Conservation (phyloP, 1,284 basidiomycete species). For the Ganoderma lucidum region DNA sequence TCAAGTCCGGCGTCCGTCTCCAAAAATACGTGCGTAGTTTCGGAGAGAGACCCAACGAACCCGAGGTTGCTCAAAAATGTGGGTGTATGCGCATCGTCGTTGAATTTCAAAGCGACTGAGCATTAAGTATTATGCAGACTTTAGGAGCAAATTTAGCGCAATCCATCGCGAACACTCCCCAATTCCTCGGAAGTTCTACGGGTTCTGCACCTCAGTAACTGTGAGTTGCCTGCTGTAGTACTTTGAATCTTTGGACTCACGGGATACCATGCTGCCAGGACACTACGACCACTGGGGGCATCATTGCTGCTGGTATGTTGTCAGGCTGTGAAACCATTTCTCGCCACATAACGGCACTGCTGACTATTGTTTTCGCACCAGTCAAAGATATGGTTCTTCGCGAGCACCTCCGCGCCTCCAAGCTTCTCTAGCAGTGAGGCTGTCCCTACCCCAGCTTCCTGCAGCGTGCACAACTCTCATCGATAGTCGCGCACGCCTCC, state of each 20-base stretch:
- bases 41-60: constrained; percentile 73
- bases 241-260: constrained; percentile 4
- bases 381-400: constrained; percentile 77
- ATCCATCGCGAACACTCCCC: constrained; percentile 83
- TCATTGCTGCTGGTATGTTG: constrained; percentile 74
- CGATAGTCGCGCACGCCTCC: not conserved
- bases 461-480: not conserved
- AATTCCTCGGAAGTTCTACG: constrained; percentile 78
- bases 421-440: constrained; percentile 34
- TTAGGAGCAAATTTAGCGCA: constrained; percentile 77
- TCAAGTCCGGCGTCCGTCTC: constrained; percentile 66
- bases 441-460: not conserved
- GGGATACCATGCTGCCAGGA: constrained; percentile 51
- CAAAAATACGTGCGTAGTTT: constrained; percentile 78
- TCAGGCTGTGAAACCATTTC: not conserved
- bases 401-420: constrained; percentile 57
- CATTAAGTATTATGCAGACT: constrained; percentile 53
- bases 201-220: constrained; percentile 81
- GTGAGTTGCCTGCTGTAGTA: constrained; percentile 44
- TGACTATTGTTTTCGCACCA: constrained; percentile 35
- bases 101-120: not conserved
- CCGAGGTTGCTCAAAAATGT: constrained; percentile 79
- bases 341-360: not conserved
- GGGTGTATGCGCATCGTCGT: constrained; percentile 23
- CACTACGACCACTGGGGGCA: constrained; percentile 76